A percentile compares a stretch with the other conserved stretches of the same genome.
phyloP scores from a whole-genome alignment of 2,329 filamentous ascomycete genomes.

The Cytospora leucostoma region DNA sequence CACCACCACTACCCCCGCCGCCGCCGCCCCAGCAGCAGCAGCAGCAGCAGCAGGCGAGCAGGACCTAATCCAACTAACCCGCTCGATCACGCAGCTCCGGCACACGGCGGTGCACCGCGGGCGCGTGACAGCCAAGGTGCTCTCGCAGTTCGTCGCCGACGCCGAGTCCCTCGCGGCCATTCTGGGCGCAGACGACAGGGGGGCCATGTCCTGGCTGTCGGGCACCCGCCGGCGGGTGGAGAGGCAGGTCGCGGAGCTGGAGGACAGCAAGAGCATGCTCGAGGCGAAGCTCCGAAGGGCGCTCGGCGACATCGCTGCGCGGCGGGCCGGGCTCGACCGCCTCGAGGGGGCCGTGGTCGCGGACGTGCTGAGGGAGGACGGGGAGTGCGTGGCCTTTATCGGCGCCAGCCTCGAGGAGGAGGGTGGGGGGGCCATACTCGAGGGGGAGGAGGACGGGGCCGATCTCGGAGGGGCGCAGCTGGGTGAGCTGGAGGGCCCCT shows the following conservation, averaged over 20 bases:
- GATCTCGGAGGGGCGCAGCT: neutral
- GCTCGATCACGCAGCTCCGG: neutral
- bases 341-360: conserved; percentile 36
- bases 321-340: conserved; percentile 41
- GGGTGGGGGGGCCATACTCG: neutral
- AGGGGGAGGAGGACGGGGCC: no score
- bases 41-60: neutral
- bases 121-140: conserved; percentile 5
- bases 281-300: conserved; percentile 32
- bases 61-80: neutral
- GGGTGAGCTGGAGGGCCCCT: neutral
- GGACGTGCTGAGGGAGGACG: conserved; percentile 35
- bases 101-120: conserved; percentile 21
- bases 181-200: conserved; percentile 36
- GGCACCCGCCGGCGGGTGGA: conserved; percentile 35
- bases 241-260: conserved; percentile 36
- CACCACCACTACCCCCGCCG: no score
- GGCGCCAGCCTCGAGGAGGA: conserved; percentile 33
- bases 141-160: conserved; percentile 28
- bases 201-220: conserved; percentile 35
- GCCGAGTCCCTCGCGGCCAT: conserved; percentile 34
- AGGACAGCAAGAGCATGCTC: conserved; percentile 39
- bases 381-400: conserved; percentile 35
- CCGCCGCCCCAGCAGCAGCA: no score
- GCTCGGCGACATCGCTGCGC: conserved; percentile 38